Base-by-base conservation (phyloP, 2,329 filamentous ascomycete genomes). In the Fusarium xylarioides region DNA sequence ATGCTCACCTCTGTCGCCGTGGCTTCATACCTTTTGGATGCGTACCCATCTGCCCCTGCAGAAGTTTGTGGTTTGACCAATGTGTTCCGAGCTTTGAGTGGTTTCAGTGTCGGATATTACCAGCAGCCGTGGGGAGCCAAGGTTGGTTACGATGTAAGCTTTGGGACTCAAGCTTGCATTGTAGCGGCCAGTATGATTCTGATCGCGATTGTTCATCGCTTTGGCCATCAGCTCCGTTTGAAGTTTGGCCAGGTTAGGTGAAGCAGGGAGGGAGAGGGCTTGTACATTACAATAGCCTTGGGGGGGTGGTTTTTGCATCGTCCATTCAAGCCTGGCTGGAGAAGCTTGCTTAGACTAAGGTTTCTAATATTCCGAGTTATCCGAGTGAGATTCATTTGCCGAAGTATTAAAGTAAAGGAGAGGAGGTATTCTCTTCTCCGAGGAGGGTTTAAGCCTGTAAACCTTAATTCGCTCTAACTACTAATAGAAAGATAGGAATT, bases 1-100 rank as follows among this genome's bases (percentile, higher is more conserved):
- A 89, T 87, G 82, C 80, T 26, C n/a, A 79, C 82, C 11, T 86
- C 85, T 1, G 85, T 86, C 16, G 85, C 82, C 3, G 79, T 87
- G 38, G 84, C 83, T 49, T 82, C 85, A 1, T 88, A 88, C 66
- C 75, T 82, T 10, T 80, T 88, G 2, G 86, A 88, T 71, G 82
- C 80, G n/a, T 87, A 87, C 66, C 86, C 86, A 0, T 81, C 85
- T 57, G 84, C 83, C 1, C 81, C 83, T 6, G 85, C 84, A 4
- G 84, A 87, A 58, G 85, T 87, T 0, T 82, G 81, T 7, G 82
- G 83, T 3, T 85, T 83, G 84, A 78, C 86, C 32, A 81, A 81
- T 52, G 78, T 80, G 35, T 76, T 75, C 18, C 75, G 79, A 53
- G 78, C 84, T 1, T 77, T 82, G 0, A 85, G 85, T n/a, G 86